Conservation (phyloP, 768 basidiomycete species). For the Kwoniella shandongensis region DNA sequence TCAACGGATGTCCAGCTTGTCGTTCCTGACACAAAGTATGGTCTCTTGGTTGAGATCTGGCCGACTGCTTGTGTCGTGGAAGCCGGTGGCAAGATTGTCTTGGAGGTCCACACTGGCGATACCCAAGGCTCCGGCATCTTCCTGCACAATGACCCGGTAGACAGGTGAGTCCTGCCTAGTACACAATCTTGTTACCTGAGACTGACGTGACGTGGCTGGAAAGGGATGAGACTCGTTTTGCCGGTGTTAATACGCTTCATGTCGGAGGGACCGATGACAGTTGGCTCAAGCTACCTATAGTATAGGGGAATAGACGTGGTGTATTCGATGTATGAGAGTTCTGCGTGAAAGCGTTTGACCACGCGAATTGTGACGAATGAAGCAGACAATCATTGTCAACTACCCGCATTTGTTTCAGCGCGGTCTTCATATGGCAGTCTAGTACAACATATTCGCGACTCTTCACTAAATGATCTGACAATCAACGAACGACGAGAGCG, state of each 20-base stretch:
- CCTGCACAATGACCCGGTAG: slow-evolving; percentile 19
- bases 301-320: no score
- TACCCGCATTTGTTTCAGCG: no score
- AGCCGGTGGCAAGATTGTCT: slow-evolving; percentile 25
- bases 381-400: no score
- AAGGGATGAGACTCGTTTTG: neutral
- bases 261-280: slow-evolving; percentile 1
- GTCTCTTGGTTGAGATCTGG: slow-evolving; percentile 42
- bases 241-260: slow-evolving; percentile 1
- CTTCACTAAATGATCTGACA: no score
- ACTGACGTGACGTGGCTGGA: neutral
- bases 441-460: no score
- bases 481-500: no score
- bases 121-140: slow-evolving; percentile 29
- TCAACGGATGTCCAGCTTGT: slow-evolving; percentile 27
- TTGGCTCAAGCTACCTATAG: no score
- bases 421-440: no score
- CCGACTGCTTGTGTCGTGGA: slow-evolving; percentile 37
- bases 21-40: slow-evolving; percentile 22
- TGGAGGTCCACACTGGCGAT: slow-evolving; percentile 25
- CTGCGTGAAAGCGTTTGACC: no score
- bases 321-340: no score
- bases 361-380: no score
- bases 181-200: neutral
- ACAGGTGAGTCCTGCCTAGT: slow-evolving; percentile 11